Evolutionary conservation across 2,329 filamentous ascomycete genomes (phyloP).

Genomic region (Ascocoryne sarcoides): DNA sequence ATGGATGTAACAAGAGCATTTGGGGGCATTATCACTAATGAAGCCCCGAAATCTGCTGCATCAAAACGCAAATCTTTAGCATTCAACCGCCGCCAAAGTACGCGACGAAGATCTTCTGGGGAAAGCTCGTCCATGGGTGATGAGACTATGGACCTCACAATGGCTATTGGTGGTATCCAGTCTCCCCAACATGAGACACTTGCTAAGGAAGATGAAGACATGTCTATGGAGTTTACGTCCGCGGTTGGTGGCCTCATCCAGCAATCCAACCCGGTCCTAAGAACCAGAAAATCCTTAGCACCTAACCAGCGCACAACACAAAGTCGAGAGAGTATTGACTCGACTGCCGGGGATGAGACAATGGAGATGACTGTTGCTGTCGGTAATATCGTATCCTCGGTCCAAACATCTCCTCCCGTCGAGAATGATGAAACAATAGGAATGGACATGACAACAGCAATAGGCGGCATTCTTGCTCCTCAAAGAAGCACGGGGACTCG

Average conservation of each 20-base stretch:
- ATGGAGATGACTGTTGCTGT: constrained; percentile 46
- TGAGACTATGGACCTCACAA: constrained; percentile 47
- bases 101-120: constrained; percentile 29
- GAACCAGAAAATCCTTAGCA: constrained; percentile 14
- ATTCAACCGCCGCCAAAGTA: constrained; percentile 28
- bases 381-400: constrained; percentile 34
- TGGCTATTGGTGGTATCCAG: constrained; percentile 45
- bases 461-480: constrained; percentile 45
- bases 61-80: constrained; percentile 27
- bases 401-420: constrained; percentile 23
- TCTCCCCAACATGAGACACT: constrained; percentile 26
- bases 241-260: constrained; percentile 49
- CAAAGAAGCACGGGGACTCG: constrained; percentile 33
- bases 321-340: constrained; percentile 31
- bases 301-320: constrained; percentile 7
- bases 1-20: constrained; percentile 89
- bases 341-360: constrained; percentile 24
- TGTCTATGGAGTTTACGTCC: constrained; percentile 72
- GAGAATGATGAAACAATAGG: constrained; percentile 36
- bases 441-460: constrained; percentile 57
- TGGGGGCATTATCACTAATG: constrained; percentile 59
- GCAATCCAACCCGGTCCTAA: constrained; percentile 28
- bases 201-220: constrained; percentile 50
- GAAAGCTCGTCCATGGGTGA: constrained; percentile 25
- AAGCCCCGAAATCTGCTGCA: constrained; percentile 7